Evolutionary conservation across 2,329 filamentous ascomycete species (phyloP), one percentile per base, ranked within the genome.

Genomic region (Xylaria sp.): DNA sequence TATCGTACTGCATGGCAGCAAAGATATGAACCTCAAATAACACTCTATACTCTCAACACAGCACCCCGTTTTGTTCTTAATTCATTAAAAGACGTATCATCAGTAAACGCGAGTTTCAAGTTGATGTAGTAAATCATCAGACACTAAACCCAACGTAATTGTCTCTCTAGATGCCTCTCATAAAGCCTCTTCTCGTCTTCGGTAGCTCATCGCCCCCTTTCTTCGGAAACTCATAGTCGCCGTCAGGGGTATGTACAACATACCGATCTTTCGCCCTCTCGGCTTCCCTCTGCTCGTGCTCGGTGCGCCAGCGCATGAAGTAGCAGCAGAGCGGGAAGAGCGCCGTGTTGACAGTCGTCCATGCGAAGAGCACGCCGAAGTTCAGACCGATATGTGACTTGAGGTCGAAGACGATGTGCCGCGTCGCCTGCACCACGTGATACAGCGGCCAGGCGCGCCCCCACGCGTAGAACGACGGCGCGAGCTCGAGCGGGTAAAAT

Each of bases 401-500:
- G 6, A 87, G 77, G 63, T 86, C 87, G 69, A 91, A 91, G 13
- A 91, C 70, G 34, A 91, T 84, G n/a, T 85, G 85, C 4, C 88
- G 81, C 30, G 84, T 83, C 0, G 82, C 89, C 73, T 89, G 83
- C 34, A 91, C 88, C 43, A 91, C 82, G 45, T 87, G 84, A 75
- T 90, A 86, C 63, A 91, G 76, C 9, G 89, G 89, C 86, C 88
- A 89, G 0, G 84, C 88, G 74, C 89, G 89, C 0, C 87, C 88
- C 86, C 87, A 91, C 2, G 78, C 75, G 74, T 88, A 91, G 73
- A 91, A 90, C 0, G 76, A 79, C 0, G 87, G 85, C 1, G 86
- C 84, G 28, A 91, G 79, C 30, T 88, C 86, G 50, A 91, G 80
- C 4, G 85, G 79, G 75, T 90, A 88, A 72, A 91, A 90, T 0